Evolutionary conservation across 805 yeast species (phyloP).

Genomic region (Torulaspora microellipsoides): DNA sequence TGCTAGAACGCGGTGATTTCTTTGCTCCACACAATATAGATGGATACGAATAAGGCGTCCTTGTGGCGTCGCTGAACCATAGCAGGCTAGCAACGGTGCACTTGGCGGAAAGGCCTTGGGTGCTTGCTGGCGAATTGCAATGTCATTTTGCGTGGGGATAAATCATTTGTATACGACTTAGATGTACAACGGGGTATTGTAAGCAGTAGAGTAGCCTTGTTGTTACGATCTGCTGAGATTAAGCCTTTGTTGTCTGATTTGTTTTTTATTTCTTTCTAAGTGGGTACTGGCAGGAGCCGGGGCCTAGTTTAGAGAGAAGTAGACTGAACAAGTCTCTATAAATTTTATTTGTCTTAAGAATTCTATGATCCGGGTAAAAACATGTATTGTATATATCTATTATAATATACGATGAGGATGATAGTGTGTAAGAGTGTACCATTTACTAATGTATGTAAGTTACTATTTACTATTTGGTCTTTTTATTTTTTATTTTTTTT

Average conservation of each 20-base stretch:
- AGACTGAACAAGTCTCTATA: too few species aligned
- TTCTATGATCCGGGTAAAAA: conserved; percentile 11
- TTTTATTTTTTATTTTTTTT: too few species aligned
- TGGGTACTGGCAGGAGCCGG: conserved; percentile 11
- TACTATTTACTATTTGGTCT: too few species aligned
- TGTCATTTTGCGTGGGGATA: conserved; percentile 43
- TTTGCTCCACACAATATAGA: conserved; percentile 40
- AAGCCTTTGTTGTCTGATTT: conserved; percentile 23
- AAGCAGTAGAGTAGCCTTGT: conserved; percentile 11
- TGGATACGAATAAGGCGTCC: conserved; percentile 41
- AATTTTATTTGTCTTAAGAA: too few species aligned
- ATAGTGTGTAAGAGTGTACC: too few species aligned
- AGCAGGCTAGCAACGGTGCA: conserved; percentile 38
- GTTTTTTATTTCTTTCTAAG: conserved; percentile 15
- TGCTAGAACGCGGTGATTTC: conserved; percentile 45
- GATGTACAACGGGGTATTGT: conserved; percentile 22
- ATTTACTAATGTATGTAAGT: too few species aligned
- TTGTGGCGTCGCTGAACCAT: conserved; percentile 40
- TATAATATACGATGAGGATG: too few species aligned
- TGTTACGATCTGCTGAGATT: conserved; percentile 11
- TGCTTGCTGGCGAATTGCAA: conserved; percentile 42
- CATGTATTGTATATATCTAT: too few species aligned
- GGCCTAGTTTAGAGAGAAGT: conserved; percentile 7
- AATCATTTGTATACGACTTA: conserved; percentile 46
- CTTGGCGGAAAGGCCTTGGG: conserved; percentile 39